A percentile compares a stretch with the other conserved stretches of the same genome.
These are phyloP conservation scores for Paraconiothyrium sp. DNA, from an alignment of 2,329 filamentous ascomycete species.

Conservation along the genomic window DNA sequence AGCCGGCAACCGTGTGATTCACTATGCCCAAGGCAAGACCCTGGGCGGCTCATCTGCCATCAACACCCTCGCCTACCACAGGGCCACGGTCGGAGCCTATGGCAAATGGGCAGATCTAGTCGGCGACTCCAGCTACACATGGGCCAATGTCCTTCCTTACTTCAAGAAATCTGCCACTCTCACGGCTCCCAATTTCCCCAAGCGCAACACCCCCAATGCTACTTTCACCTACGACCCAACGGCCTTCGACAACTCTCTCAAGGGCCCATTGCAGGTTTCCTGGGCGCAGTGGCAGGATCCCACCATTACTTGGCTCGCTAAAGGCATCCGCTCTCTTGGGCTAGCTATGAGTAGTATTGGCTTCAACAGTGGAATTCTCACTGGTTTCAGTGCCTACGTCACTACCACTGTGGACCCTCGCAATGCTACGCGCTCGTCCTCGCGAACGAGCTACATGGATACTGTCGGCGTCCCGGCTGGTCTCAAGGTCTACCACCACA, in stretches of 20 bases:
- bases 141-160: slow-evolving; percentile 37
- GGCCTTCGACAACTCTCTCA: slow-evolving; percentile 25
- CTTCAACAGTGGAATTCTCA: slow-evolving; percentile 34
- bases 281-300: slow-evolving; percentile 40
- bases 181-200: slow-evolving; percentile 36
- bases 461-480: slow-evolving; percentile 21
- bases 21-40: slow-evolving; percentile 46
- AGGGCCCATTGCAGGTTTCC: slow-evolving; percentile 36
- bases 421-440: slow-evolving; percentile 32
- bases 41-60: slow-evolving; percentile 41
- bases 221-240: slow-evolving; percentile 30
- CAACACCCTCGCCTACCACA: slow-evolving; percentile 40
- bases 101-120: slow-evolving; percentile 44
- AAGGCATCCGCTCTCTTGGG: slow-evolving; percentile 34
- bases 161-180: slow-evolving; percentile 42
- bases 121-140: slow-evolving; percentile 42
- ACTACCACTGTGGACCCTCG: slow-evolving; percentile 43
- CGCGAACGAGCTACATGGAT: slow-evolving; percentile 29
- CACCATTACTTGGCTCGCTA: slow-evolving; percentile 35
- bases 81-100: slow-evolving; percentile 32
- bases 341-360: slow-evolving; percentile 25
- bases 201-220: slow-evolving; percentile 29
- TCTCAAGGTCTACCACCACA: slow-evolving; percentile 8
- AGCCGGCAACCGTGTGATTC: slow-evolving; percentile 33
- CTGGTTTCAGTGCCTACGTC: slow-evolving; percentile 30